Percentiles rank a stretch among this genome's conserved stretches.
phyloP scores from a whole-genome alignment of 495 filamentous ascomycete genomes.

The Aspergillus nidulans region DNA sequence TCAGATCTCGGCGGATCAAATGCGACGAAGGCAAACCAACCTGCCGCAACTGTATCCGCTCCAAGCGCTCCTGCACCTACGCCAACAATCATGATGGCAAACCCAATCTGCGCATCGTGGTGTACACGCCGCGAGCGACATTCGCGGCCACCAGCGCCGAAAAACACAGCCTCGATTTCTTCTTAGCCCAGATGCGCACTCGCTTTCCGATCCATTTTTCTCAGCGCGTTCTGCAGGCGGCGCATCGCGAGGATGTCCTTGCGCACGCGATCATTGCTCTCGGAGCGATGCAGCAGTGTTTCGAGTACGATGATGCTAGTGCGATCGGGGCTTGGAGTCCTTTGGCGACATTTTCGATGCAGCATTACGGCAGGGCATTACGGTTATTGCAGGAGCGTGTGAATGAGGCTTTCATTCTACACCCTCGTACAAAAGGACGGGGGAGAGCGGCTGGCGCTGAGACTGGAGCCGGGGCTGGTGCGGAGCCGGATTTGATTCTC shows the following conservation, averaged over 20 bases:
- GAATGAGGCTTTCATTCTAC: not conserved
- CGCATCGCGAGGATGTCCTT: constrained; percentile 2
- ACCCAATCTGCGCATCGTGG: not conserved
- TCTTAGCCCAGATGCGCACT: not conserved
- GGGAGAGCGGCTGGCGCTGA: too few relatives aligned
- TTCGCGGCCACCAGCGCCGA: not conserved
- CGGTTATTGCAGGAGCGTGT: not conserved
- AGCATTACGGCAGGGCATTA: constrained; percentile 5
- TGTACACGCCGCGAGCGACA: not conserved
- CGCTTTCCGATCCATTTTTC: constrained; percentile 4
- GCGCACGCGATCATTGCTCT: not conserved
- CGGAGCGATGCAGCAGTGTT: constrained; percentile 3
- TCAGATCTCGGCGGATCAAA: constrained; percentile 39
- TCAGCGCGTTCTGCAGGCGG: not conserved
- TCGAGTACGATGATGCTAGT: not conserved
- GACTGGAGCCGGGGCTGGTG: not conserved
- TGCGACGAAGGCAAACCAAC: constrained; percentile 40
- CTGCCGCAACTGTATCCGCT: constrained; percentile 33
- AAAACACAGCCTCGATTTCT: constrained; percentile 7
- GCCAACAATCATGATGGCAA: not conserved
- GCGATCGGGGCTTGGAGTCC: constrained; percentile 2
- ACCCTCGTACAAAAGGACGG: too few relatives aligned
- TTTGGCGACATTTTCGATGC: constrained; percentile 3
- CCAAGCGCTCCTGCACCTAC: constrained; percentile 29
- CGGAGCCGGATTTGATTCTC: not conserved